A percentile compares a stretch with the other conserved stretches of the same genome.
Conservation (phyloP, 805 yeast species). For the Priceomyces fermenticarens region DNA sequence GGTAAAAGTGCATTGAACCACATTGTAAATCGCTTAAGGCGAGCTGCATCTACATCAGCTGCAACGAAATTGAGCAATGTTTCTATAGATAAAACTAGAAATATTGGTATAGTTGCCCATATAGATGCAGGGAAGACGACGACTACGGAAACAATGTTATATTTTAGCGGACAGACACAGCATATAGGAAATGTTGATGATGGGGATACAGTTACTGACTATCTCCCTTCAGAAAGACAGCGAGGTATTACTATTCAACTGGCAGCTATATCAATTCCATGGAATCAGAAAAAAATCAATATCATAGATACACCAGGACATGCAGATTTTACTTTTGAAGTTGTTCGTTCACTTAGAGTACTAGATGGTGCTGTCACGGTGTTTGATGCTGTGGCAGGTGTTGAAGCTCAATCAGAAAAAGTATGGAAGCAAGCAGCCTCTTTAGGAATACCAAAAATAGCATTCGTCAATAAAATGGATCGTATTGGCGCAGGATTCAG, state of each 20-base stretch:
- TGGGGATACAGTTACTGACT: conserved; percentile 96
- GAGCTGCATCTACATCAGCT: too few species aligned
- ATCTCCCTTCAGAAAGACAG: conserved; percentile 80
- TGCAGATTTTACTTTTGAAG: conserved; percentile 96
- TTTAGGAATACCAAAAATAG: conserved; percentile 67
- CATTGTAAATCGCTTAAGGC: too few species aligned
- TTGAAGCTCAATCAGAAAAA: conserved; percentile 96
- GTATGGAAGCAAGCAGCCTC: conserved; percentile 88
- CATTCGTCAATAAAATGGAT: conserved; percentile 93
- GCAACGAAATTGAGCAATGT: conserved; percentile 19
- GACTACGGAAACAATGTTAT: conserved; percentile 94
- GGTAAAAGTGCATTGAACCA: too few species aligned
- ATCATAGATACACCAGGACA: conserved; percentile 98
- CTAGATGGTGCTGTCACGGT: conserved; percentile 93
- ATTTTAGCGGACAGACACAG: conserved; percentile 74
- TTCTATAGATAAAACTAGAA: conserved; percentile 50
- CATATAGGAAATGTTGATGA: conserved; percentile 91
- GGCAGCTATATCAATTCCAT: conserved; percentile 90
- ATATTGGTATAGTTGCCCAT: conserved; percentile 97
- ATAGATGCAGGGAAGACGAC: conserved; percentile 99
- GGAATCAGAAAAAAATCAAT: conserved; percentile 77
- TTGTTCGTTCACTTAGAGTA: conserved; percentile 81
- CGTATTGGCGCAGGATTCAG: conserved; percentile 94
- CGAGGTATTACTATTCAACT: conserved; percentile 96
- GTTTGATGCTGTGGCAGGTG: conserved; percentile 95